A percentile compares a stretch with the other conserved stretches of the same genome.
These are phyloP conservation scores for Agastache rugosa DNA, from an alignment of 257 asterid species.

Conservation along the genomic window DNA sequence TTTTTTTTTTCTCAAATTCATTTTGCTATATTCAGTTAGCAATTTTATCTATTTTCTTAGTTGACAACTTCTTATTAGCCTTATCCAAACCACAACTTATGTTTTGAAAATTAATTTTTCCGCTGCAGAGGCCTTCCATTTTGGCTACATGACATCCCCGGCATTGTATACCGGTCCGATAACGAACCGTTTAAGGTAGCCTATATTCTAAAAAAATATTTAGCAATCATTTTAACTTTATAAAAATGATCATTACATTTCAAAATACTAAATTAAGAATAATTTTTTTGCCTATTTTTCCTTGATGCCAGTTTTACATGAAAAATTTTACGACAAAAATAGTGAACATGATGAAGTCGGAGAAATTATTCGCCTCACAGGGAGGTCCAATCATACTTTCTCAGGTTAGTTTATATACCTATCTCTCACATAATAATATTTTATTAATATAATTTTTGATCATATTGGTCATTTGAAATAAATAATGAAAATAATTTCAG, in stretches of 20 bases:
- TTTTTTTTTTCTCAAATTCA: no score
- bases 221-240: no score
- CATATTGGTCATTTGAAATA: not conserved
- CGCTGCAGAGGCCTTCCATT: slow-evolving; percentile 74
- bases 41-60: not conserved
- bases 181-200: slow-evolving; percentile 82
- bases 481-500: slow-evolving; percentile 42
- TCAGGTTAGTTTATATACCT: no score
- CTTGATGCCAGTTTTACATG: slow-evolving; percentile 60
- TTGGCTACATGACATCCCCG: slow-evolving; percentile 89
- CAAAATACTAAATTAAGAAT: not conserved
- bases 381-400: slow-evolving; percentile 92
- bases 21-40: not conserved
- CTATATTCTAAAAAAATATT: not conserved
- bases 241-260: no score
- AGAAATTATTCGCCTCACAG: slow-evolving; percentile 79
- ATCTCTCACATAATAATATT: not conserved
- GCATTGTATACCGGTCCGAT: slow-evolving; percentile 66
- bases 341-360: slow-evolving; percentile 76
- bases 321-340: slow-evolving; percentile 69
- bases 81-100: no score
- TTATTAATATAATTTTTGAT: not conserved
- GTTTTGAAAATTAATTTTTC: not conserved
- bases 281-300: not conserved
- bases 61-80: no score